Conservation (phyloP, 805 yeast genomes). For the Ogataea henricii region DNA sequence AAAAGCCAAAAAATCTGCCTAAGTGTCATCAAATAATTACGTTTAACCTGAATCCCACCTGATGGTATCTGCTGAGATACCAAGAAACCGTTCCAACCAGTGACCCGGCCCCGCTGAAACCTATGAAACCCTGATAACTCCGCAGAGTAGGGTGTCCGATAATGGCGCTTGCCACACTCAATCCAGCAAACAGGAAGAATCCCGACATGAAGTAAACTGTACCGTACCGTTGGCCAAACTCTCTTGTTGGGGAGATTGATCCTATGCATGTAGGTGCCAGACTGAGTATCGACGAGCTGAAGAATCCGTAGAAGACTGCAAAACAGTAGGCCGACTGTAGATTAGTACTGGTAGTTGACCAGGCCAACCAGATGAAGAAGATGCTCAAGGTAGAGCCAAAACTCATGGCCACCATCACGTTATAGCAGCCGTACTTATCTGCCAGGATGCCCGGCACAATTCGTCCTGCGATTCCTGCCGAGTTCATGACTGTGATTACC, state of each 20-base stretch:
- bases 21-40: not conserved
- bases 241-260: constrained; percentile 54
- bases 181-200: constrained; percentile 33
- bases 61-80: constrained; percentile 40
- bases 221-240: constrained; percentile 69
- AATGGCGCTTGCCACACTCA: constrained; percentile 48
- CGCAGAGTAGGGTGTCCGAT: constrained; percentile 32
- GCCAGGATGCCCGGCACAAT: constrained; percentile 43
- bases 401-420: constrained; percentile 42
- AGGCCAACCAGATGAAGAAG: constrained; percentile 57
- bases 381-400: constrained; percentile 39
- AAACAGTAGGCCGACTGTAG: constrained; percentile 47
- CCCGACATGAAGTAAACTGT: constrained; percentile 50
- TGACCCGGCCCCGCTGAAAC: constrained; percentile 45
- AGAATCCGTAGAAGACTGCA: constrained; percentile 54
- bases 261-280: constrained; percentile 64
- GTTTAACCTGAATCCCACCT: constrained; percentile 45
- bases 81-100: constrained; percentile 41
- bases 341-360: constrained; percentile 36
- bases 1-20: constrained; percentile 18
- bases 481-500: constrained; percentile 42
- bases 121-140: constrained; percentile 45
- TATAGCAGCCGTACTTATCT: constrained; percentile 44
- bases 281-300: constrained; percentile 57
- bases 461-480: constrained; percentile 42